Base-by-base conservation (phyloP, 192 early-diverging fungal genomes). In the Dimargaris cristalligena region DNA sequence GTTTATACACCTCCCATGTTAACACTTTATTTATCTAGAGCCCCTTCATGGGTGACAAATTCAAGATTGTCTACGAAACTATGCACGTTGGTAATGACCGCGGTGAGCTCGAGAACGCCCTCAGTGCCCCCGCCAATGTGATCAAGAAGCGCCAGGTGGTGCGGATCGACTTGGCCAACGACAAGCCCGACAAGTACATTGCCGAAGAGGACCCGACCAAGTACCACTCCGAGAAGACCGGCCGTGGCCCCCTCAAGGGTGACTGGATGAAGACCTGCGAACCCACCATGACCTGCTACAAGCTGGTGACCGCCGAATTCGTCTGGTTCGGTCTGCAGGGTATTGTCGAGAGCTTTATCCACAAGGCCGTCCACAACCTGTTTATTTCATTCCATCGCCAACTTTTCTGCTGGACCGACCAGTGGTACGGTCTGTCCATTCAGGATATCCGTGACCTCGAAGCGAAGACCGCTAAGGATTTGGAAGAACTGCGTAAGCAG, bases 261-360 rank as follows among this genome's bases (percentile, higher is more conserved):
- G 30, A 31, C 6, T 63, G 41, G 38, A 30, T 58, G 52, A 64
- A 81, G 61, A 79, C 68, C 1, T 80, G 74, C 49, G 77, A 80
- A 25, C 86, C 86, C 18, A 75, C 80, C 16, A 88, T 88, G 86
- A 86, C 84, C 2, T 88, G 86, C 68, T 88, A 88, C 68, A 88
- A 88, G 63, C 63, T 88, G 33, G 78, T 86, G 2, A 84, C 79
- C 13, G 82, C 80, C 20, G 86, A 88, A 62, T 88, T 88, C 66
- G 80, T 76, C 49, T 85, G 80, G 79, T 85, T 79, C 61, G 83
- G 83, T 0, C 46, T 88, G 34, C 85, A 86, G 56, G 71, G 60
- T 10, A 71, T 71, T n/a, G 79, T 81, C 4, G 86, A 88, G 63
- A 63, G 66, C 11, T 78, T 79, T 34, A 84, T 88, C 62, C 79